Evolutionary conservation across 1,284 basidiomycete species (phyloP).

Genomic region (Papiliotrema fonsecae): DNA sequence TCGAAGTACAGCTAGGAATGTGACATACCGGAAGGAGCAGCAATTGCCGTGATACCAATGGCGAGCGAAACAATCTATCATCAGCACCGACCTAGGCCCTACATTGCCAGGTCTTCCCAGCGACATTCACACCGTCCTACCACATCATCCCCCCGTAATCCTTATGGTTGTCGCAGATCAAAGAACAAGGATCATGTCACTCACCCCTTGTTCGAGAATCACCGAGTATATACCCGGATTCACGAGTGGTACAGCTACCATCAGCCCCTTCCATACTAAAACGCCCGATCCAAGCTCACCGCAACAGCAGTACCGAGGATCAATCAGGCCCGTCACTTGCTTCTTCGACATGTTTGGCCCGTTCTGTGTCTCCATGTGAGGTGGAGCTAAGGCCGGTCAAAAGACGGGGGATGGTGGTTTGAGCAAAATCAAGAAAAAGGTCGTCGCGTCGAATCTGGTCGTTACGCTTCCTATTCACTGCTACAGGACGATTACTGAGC

Average conservation of each 20-base stretch:
- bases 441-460: too few relatives aligned
- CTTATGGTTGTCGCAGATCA: neutral
- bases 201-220: conserved; percentile 65
- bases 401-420: too few relatives aligned
- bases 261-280: neutral
- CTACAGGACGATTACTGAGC: too few relatives aligned
- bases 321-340: conserved; percentile 31
- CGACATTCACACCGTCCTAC: neutral
- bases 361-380: too few relatives aligned
- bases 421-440: too few relatives aligned
- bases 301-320: conserved; percentile 45
- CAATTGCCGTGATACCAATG: conserved; percentile 70
- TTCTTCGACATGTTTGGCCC: neutral
- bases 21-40: conserved; percentile 58
- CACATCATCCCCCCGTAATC: neutral
- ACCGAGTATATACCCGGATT: conserved; percentile 83
- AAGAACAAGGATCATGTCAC: conserved; percentile 11
- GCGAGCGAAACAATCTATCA: conserved; percentile 56
- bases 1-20: too few relatives aligned
- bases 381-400: too few relatives aligned
- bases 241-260: conserved; percentile 67
- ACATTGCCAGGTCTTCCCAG: neutral
- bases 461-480: too few relatives aligned
- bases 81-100: neutral
- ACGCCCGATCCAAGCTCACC: conserved; percentile 19